Conservation (phyloP, 2,329 filamentous ascomycete species). For the Tetracladium maxilliforme region DNA sequence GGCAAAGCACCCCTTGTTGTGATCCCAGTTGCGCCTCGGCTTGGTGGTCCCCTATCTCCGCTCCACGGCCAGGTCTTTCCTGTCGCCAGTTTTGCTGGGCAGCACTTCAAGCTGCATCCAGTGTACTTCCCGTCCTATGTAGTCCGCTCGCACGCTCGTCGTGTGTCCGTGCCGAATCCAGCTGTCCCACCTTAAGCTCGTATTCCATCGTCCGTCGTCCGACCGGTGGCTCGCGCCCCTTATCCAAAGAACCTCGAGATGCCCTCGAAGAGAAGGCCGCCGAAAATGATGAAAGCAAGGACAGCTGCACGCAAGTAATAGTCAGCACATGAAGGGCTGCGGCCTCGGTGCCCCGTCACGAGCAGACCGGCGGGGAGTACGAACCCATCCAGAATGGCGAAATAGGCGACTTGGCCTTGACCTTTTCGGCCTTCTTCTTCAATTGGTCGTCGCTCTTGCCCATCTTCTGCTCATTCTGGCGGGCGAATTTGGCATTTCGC, state of each 20-base stretch:
- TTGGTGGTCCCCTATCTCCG: constrained; percentile 13
- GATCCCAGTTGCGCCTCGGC: constrained; percentile 8
- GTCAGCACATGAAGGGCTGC: constrained; percentile 3
- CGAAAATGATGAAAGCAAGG: constrained; percentile 16
- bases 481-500: constrained; percentile 66
- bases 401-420: constrained; percentile 39
- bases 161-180: neutral
- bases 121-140: neutral
- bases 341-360: neutral
- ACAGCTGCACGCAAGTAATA: constrained; percentile 7
- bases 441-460: constrained; percentile 56
- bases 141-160: neutral
- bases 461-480: constrained; percentile 57
- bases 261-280: constrained; percentile 19
- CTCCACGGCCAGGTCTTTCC: neutral
- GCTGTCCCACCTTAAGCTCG: neutral
- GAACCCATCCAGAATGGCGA: constrained; percentile 50
- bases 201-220: too few species aligned
- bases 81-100: neutral
- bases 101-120: neutral
- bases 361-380: constrained; percentile 9
- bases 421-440: constrained; percentile 42
- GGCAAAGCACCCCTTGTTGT: constrained; percentile 3
- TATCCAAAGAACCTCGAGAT: constrained; percentile 15
- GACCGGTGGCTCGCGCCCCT: constrained; percentile 1